These are phyloP conservation scores for Craspedostauros australis DNA, from an alignment of 108 stramenopile genomes.

Conservation along the genomic window DNA sequence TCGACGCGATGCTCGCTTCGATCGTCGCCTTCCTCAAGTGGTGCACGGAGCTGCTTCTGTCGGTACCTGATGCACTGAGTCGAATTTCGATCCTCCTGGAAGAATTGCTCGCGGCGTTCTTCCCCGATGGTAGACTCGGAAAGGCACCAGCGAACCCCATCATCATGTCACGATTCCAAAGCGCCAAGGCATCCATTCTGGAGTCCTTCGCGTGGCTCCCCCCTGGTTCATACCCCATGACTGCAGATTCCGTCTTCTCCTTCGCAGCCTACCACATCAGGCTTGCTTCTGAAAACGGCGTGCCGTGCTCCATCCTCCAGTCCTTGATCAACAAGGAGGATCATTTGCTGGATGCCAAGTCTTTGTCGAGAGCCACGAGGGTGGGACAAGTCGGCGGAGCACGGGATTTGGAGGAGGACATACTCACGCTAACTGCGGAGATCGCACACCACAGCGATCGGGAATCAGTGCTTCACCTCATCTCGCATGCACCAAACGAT, in stretches of 20 bases:
- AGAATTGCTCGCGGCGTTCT: constrained; percentile 56
- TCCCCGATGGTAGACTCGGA: constrained; percentile 56
- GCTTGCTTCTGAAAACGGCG: constrained; percentile 44
- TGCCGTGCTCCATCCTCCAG: constrained; percentile 62
- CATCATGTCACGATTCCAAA: constrained; percentile 50
- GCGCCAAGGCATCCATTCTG: constrained; percentile 70
- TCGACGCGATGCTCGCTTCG: constrained; percentile 64
- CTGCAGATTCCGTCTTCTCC: constrained; percentile 69
- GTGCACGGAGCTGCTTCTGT: constrained; percentile 64
- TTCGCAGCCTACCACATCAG: constrained; percentile 71
- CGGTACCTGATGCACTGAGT: constrained; percentile 78
- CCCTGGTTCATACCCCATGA: constrained; percentile 79
- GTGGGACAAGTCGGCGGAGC: constrained; percentile 60
- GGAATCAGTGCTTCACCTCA: constrained; percentile 57
- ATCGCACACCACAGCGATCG: constrained; percentile 55
- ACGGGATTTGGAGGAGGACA: constrained; percentile 47
- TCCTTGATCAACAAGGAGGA: constrained; percentile 64
- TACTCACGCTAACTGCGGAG: constrained; percentile 45
- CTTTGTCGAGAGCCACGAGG: constrained; percentile 41
- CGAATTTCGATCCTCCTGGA: constrained; percentile 61
- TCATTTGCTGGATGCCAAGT: constrained; percentile 54
- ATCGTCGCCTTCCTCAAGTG: constrained; percentile 68
- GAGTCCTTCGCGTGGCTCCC: constrained; percentile 89
- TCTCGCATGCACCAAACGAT: constrained; percentile 1
- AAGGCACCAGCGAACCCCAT: constrained; percentile 26